A percentile compares a stretch with the other conserved stretches of the same genome.
Conservation (phyloP, 2,329 filamentous ascomycete species). For the Ophidiomyces ophidiicola region DNA sequence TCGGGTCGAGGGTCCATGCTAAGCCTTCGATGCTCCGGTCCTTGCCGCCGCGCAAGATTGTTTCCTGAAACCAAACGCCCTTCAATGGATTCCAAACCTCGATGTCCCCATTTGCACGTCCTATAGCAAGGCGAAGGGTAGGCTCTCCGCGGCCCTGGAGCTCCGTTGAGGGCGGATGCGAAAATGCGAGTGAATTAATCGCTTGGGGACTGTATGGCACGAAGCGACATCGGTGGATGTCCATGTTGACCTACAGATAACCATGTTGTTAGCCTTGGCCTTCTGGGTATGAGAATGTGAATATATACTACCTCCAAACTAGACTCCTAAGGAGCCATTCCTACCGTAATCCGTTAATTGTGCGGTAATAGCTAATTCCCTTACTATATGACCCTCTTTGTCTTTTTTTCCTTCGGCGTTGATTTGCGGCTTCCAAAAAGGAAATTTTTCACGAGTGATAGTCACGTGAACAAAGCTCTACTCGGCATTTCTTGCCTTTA, state of each 20-base stretch:
- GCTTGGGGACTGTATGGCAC: conserved; percentile 81
- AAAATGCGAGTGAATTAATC: conserved; percentile 92
- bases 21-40: conserved; percentile 82
- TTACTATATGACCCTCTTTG: neutral
- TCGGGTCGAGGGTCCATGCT: conserved; percentile 78
- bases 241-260: conserved; percentile 47
- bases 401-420: conserved; percentile 1
- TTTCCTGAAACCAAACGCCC: conserved; percentile 81
- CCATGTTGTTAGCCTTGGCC: neutral
- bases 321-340: conserved; percentile 8
- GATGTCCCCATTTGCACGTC: conserved; percentile 87
- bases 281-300: neutral
- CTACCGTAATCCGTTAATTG: conserved; percentile 1
- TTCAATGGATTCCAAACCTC: conserved; percentile 90
- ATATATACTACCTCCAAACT: conserved; percentile 2
- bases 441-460: conserved; percentile 6
- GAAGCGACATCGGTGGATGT: conserved; percentile 94
- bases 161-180: conserved; percentile 50
- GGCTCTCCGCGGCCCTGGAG: conserved; percentile 39
- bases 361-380: neutral
- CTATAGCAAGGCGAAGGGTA: conserved; percentile 68
- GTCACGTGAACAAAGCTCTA: neutral
- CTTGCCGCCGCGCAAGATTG: conserved; percentile 67
- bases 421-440: conserved; percentile 2
- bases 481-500: conserved; percentile 5